Base-by-base conservation (phyloP, 176 grass and related monocot genomes). In the Aegilops sharonensis region DNA sequence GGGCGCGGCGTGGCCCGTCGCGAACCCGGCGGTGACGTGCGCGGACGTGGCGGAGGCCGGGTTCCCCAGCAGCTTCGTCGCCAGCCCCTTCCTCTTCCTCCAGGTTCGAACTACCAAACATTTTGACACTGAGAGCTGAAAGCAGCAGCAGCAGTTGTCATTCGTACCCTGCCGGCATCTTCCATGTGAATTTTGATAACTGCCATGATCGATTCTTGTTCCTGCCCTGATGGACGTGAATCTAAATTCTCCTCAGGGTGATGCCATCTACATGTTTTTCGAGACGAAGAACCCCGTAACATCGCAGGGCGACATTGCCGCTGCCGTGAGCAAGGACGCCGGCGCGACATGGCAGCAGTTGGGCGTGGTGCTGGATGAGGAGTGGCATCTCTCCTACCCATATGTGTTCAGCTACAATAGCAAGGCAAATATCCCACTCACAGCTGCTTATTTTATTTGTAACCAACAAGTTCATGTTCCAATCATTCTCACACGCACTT, bases 331-430 rank as follows among this genome's bases (percentile, higher is more conserved):
- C 93, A 92, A 87, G 89, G 90, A 98, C 10, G 60, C 82, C 0
- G 96, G 96, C 13, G 87, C 82, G 43, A 92, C 93, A 72, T 98
- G 96, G 96, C 84, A 87, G 14, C 93, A 89, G 43, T 17, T 98
- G 60, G 93, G 96, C 21, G 85, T 95, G 9, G 92, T 87, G 31
- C 89, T 98, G 72, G 93, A 95, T 88, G 96, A 98, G 80, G 82
- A 90, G 27, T 98, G 96, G 92, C 96, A 98, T 81, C 93, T 98
- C 87, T 98, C 96, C 2, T 95, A 92, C 79, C 96, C 96, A 60
- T 94, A 91, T 17, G 85, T 98, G 39, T 95, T 98, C 66, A 84
- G 75, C 65, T 87, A 94, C 60, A 50, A 92, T 79, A 86, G 83
- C 32, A 78, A 91, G 83, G 96, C 95, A 85, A 86, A 66, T 72